Conservation (phyloP, 2,329 filamentous ascomycete species). For the Xylariaceae sp. region DNA sequence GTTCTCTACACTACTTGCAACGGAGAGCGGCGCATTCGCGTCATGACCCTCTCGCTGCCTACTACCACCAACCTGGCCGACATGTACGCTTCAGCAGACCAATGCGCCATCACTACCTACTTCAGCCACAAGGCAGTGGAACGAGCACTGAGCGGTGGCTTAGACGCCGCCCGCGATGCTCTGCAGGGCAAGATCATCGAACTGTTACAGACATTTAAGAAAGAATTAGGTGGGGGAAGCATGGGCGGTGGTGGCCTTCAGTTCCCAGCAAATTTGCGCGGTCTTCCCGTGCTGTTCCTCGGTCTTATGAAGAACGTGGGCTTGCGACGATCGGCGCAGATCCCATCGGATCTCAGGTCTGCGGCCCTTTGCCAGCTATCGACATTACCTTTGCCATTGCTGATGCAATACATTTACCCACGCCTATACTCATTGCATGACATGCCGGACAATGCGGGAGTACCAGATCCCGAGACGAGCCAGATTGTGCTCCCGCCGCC, state of each 20-base stretch:
- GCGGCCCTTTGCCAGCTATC: conserved; percentile 92
- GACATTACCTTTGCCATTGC: conserved; percentile 80
- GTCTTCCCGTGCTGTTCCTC: conserved; percentile 84
- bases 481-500: conserved; percentile 84
- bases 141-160: conserved; percentile 74
- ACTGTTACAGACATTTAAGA: conserved; percentile 90
- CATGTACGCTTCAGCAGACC: conserved; percentile 91
- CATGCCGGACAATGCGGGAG: conserved; percentile 90
- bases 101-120: conserved; percentile 87
- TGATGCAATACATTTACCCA: conserved; percentile 91
- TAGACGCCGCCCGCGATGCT: conserved; percentile 87
- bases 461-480: conserved; percentile 79
- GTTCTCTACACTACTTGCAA: conserved; percentile 98
- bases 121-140: conserved; percentile 98
- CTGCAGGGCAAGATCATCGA: conserved; percentile 89
- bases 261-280: conserved; percentile 88
- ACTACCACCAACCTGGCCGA: conserved; percentile 89
- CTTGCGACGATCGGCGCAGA: conserved; percentile 86
- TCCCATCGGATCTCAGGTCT: conserved; percentile 88
- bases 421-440: conserved; percentile 85
- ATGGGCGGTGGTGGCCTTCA: conserved; percentile 88
- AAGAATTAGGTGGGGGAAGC: conserved; percentile 92
- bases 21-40: conserved; percentile 89
- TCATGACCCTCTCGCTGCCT: conserved; percentile 87
- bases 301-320: conserved; percentile 95